Conservation (phyloP, 2,329 filamentous ascomycete genomes). For the Fusarium sp. region DNA sequence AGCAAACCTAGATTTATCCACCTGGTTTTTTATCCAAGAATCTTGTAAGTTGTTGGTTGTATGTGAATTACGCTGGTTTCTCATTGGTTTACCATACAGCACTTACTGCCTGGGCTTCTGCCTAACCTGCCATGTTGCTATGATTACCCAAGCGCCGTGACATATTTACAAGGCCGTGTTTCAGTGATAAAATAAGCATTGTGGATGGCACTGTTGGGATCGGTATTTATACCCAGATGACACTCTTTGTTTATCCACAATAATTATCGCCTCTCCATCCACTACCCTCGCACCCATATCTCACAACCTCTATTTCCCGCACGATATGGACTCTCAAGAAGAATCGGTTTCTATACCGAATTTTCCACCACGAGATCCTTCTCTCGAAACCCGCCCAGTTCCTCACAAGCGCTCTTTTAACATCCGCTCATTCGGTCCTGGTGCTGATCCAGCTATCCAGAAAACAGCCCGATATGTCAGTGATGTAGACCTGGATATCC, state of each 20-base stretch:
- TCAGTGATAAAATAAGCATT: neutral
- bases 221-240: neutral
- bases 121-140: constrained; percentile 4
- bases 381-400: constrained; percentile 8
- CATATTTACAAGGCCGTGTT: neutral
- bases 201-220: neutral
- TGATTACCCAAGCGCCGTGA: neutral
- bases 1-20: neutral
- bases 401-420: constrained; percentile 19
- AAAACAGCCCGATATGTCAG: constrained; percentile 7
- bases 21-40: neutral
- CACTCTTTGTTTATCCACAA: neutral
- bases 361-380: constrained; percentile 10
- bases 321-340: constrained; percentile 1
- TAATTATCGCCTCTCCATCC: neutral
- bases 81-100: constrained; percentile 3
- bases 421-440: constrained; percentile 18
- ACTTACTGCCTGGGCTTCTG: constrained; percentile 16
- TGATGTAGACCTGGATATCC: constrained; percentile 19
- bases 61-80: neutral
- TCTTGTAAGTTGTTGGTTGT: neutral
- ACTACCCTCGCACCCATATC: neutral
- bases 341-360: neutral
- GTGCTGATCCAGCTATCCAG: constrained; percentile 6
- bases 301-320: neutral